Base-by-base conservation (phyloP, 768 basidiomycete species). In the Kwoniella europaea region DNA sequence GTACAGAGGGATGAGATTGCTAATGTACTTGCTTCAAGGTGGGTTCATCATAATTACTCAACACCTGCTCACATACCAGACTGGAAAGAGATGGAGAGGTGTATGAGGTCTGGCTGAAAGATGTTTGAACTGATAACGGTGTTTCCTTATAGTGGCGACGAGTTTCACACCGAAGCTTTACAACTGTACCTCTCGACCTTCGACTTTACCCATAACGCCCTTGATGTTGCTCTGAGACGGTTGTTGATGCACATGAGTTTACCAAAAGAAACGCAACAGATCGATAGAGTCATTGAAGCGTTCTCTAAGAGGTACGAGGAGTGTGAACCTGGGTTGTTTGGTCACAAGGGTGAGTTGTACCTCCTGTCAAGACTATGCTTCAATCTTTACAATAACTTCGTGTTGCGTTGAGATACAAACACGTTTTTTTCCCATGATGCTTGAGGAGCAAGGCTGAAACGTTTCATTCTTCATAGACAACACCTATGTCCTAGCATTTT, bases 261-360 rank as follows among this genome's bases (percentile, higher is more conserved):
- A 29, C 97, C 97, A 2, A 88, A 90, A 66, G 97, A 99, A 86
- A 98, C 97, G 1, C 97, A 99, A 82, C 96, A 98, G 83, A 99
- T 99, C 69, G 97, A 99, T 84, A 88, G 97, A 68, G 93, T 98
- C 59, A 93, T 99, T 78, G 94, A 98, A 84, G 92, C 93, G 0
- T 99, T 99, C 84, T 92, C 96, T 5, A 87, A 86, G 55, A 88
- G 91, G 70, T 99, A 97, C 83, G 84, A 89, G 69, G 86, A 88
- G 58, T 94, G 93, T 82, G 96, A 98, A 80, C 90, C 91, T 60
- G 88, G 86, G 52, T 82, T 98, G 53, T 98, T 95, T 78, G 85
- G 85, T 13, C 89, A 90, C 18, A 88, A 91, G 78, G 94, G 93
- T 92, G 76, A 69, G 86, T 71, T 35, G 35, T 35, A 35, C 6